A percentile compares a stretch with the other conserved stretches of the same genome.
These are phyloP conservation scores for Massariosphaeria phaeospora DNA, from an alignment of 495 filamentous ascomycete genomes.

Conservation along the genomic window DNA sequence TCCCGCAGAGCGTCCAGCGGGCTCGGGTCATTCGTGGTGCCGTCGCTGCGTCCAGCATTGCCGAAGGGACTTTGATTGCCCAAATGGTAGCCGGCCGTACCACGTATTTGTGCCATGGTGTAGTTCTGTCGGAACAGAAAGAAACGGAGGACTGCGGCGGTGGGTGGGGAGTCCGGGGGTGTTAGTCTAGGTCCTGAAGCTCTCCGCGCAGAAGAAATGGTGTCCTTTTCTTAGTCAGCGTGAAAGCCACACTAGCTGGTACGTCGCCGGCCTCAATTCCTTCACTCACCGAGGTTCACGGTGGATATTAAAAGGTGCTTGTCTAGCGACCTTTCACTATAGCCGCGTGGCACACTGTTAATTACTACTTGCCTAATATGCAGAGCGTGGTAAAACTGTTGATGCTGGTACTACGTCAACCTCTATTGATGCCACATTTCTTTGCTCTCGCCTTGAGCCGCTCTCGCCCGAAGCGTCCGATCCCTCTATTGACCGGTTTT, in stretches of 20 bases:
- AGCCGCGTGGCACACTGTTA: no score
- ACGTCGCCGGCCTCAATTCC: no score
- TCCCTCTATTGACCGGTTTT: background rate
- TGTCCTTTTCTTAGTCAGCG: no score
- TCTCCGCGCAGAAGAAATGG: background rate
- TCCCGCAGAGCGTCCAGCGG: slow-evolving; percentile 86
- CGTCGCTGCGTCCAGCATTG: slow-evolving; percentile 55
- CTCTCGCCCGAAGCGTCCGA: slow-evolving; percentile 5
- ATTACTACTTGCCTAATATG: no score
- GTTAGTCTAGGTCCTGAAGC: slow-evolving; percentile 8
- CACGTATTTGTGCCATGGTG: slow-evolving; percentile 90
- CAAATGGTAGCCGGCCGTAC: slow-evolving; percentile 92
- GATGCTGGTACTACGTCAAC: background rate
- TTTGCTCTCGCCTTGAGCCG: background rate
- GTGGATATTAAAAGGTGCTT: slow-evolving; percentile 10
- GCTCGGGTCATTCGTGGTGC: slow-evolving; percentile 67
- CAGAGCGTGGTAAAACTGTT: no score
- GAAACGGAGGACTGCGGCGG: slow-evolving; percentile 3
- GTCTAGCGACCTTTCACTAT: no score
- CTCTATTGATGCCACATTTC: slow-evolving; percentile 9
- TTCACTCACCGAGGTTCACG: slow-evolving; percentile 1
- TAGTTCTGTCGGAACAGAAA: slow-evolving; percentile 4
- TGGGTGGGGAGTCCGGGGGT: slow-evolving; percentile 23
- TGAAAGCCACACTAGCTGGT: no score
- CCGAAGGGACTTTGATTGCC: slow-evolving; percentile 54